Conservation (phyloP, 495 filamentous ascomycete species). For the Aspergillus saccharolyticus region DNA sequence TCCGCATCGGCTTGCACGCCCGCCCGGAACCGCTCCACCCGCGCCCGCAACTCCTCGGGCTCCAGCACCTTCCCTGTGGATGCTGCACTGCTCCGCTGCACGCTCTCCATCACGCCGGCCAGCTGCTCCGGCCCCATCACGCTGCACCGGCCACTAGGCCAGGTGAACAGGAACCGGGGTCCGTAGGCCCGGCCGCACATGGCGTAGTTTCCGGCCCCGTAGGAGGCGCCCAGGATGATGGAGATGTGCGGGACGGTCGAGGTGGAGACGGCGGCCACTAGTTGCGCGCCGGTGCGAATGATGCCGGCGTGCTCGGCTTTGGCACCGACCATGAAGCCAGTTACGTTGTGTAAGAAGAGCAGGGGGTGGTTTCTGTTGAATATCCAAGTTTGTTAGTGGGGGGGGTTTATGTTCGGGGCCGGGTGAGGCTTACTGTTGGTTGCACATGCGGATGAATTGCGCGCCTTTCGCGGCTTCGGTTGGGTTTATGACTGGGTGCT, state of each 20-base stretch:
- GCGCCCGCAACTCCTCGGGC: slow-evolving; percentile 17
- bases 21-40: slow-evolving; percentile 16
- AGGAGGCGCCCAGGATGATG: slow-evolving; percentile 30
- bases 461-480: slow-evolving; percentile 27
- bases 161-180: slow-evolving; percentile 30
- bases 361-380: slow-evolving; percentile 21
- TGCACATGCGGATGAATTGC: slow-evolving; percentile 30
- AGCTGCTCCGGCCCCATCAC: slow-evolving; percentile 33
- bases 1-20: slow-evolving; percentile 22
- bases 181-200: slow-evolving; percentile 31
- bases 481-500: slow-evolving; percentile 26
- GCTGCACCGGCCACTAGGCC: slow-evolving; percentile 30
- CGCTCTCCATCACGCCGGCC: slow-evolving; percentile 28
- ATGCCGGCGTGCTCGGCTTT: slow-evolving; percentile 31
- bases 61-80: slow-evolving; percentile 17
- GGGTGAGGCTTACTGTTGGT: slow-evolving; percentile 20
- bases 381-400: too few species aligned
- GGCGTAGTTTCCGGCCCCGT: slow-evolving; percentile 33
- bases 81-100: slow-evolving; percentile 21
- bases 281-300: slow-evolving; percentile 29
- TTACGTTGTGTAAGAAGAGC: slow-evolving; percentile 33
- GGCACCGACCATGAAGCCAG: slow-evolving; percentile 33
- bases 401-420: too few species aligned
- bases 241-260: slow-evolving; percentile 31
- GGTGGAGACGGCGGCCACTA: slow-evolving; percentile 29